Conservation (phyloP, 2,329 filamentous ascomycete species). For the Ceratocystis lukuohia region DNA sequence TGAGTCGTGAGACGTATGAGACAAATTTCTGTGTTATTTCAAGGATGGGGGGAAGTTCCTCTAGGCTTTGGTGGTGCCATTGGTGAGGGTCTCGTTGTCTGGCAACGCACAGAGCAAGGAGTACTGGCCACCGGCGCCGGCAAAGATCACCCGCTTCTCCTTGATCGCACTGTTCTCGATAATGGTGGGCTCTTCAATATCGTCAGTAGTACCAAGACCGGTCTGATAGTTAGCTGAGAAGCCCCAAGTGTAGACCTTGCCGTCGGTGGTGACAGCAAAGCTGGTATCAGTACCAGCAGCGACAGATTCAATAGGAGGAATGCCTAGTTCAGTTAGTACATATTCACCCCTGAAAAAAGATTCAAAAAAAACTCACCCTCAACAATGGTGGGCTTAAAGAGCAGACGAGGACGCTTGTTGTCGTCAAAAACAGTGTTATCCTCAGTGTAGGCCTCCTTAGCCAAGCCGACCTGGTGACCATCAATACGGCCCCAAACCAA, state of each 20-base stretch:
- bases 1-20: neutral
- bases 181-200: slow-evolving; percentile 46
- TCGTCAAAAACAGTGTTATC: slow-evolving; percentile 50
- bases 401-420: slow-evolving; percentile 49
- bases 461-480: slow-evolving; percentile 41
- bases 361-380: slow-evolving; percentile 21
- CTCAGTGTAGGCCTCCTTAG: slow-evolving; percentile 35
- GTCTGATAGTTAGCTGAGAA: slow-evolving; percentile 72
- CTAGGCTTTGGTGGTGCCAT: slow-evolving; percentile 23
- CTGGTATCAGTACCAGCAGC: slow-evolving; percentile 60
- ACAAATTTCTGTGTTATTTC: neutral
- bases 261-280: slow-evolving; percentile 56
- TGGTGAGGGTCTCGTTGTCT: slow-evolving; percentile 22
- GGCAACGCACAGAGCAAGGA: slow-evolving; percentile 45
- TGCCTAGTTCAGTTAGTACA: slow-evolving; percentile 6
- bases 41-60: neutral
- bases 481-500: slow-evolving; percentile 49
- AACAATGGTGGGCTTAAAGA: slow-evolving; percentile 32
- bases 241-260: slow-evolving; percentile 65
- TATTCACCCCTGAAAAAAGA: no score
- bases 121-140: slow-evolving; percentile 82
- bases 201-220: slow-evolving; percentile 56
- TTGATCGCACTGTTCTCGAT: slow-evolving; percentile 66
- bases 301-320: slow-evolving; percentile 27
- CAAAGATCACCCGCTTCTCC: slow-evolving; percentile 59